Evolutionary conservation across 805 yeast genomes (phyloP), one percentile per base, ranked within the genome.

Genomic region (Ogataea henricii): DNA sequence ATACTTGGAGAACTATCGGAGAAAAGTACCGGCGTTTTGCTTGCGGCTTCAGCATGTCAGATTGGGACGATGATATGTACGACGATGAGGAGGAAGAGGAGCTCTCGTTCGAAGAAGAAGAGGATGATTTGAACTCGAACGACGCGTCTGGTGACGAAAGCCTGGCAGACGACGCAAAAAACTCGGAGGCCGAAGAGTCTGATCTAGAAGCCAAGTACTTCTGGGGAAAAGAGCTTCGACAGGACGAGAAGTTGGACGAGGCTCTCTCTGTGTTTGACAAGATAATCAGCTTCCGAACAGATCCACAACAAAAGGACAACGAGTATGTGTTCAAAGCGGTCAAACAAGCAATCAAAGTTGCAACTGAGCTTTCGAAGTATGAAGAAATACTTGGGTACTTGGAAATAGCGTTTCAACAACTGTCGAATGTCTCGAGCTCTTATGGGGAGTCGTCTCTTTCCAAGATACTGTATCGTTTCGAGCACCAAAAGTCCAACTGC

Each of bases 51-150:
- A 47, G 27, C 14, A 68, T 68, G 72, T 66, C 70, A 1, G 72
- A 68, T 36, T 65, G 69, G 65, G 70, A 65, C 38, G 71, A 66
- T 43, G 69, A 64, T 29, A 67, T 66, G 65, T 66, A 67, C 33
- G 70, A 67, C 46, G 69, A 62, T 17, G 69, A 66, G 33, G 72
- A 64, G 36, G 68, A 64, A 42, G 66, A 64, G 40, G 68, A 62
- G 38, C 54, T 68, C 6, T 64, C 67, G 1, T 65, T 64, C 52
- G 68, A 64, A 43, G 69, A 64, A 26, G 62, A 57, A 2, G 63
- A 57, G 27, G 62, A 55, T 1, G 62, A 57, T 17, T 59, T 57
- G 12, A 59, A 53, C n/a, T 60, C 47, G 9, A 40, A 45, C 4
- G 43, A 42, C 6, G 25, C 18, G 16, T 37, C 40, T n/a, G 40